These are phyloP conservation scores for Apostasia shenzhenica DNA, from an alignment of 106 monocot species.

Conservation along the genomic window DNA sequence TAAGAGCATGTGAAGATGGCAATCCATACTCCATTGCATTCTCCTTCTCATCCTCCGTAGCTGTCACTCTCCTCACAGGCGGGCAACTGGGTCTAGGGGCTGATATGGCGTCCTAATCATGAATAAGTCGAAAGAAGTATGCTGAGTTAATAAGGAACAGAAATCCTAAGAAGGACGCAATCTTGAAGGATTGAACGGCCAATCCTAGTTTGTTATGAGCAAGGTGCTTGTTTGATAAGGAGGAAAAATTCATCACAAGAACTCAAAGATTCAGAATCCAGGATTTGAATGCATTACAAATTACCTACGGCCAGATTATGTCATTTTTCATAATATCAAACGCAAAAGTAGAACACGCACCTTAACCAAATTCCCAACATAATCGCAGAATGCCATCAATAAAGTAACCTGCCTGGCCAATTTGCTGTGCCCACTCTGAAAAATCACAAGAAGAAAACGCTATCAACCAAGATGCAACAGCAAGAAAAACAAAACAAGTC, in stretches of 20 bases:
- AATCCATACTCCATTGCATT: conserved; percentile 61
- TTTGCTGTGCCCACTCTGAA: conserved; percentile 81
- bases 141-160: too few species aligned
- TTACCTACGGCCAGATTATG: neutral
- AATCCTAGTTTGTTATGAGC: too few species aligned
- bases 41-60: conserved; percentile 41
- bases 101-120: conserved; percentile 40
- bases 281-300: neutral
- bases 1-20: conserved; percentile 67
- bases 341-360: conserved; percentile 17
- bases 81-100: conserved; percentile 57
- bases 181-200: too few species aligned
- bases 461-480: conserved; percentile 4
- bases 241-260: too few species aligned
- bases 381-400: conserved; percentile 89
- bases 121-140: too few species aligned
- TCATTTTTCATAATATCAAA: neutral
- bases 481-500: neutral
- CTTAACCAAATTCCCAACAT: conserved; percentile 78
- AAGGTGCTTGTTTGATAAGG: too few species aligned
- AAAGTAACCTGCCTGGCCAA: conserved; percentile 78
- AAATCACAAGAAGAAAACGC: conserved; percentile 4
- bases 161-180: too few species aligned
- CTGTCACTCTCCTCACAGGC: conserved; percentile 44
- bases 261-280: neutral